Conservation (phyloP, 2,329 filamentous ascomycete species). For the Colletotrichum limetticola region DNA sequence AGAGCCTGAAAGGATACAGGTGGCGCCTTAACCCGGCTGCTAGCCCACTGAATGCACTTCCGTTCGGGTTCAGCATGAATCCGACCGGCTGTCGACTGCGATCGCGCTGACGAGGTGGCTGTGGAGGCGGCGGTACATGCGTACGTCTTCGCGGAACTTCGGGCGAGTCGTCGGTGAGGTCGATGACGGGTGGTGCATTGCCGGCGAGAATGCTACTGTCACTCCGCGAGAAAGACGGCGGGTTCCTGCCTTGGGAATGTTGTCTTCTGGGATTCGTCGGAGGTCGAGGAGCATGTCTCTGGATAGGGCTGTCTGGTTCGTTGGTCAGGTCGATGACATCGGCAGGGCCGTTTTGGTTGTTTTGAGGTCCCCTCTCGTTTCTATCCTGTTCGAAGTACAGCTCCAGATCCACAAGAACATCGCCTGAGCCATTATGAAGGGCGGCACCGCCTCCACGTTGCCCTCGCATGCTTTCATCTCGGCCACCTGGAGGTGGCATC, state of each 20-base stretch:
- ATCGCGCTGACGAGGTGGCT: constrained; percentile 36
- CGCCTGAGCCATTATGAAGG: constrained; percentile 11
- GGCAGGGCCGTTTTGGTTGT: constrained; percentile 23
- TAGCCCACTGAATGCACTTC: constrained; percentile 25
- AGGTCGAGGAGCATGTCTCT: constrained; percentile 28
- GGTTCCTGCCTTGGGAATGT: constrained; percentile 51
- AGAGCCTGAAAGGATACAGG: constrained; percentile 26
- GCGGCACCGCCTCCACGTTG: not conserved
- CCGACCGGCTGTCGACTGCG: not conserved
- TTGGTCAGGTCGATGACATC: constrained; percentile 61
- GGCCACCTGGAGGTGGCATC: not conserved
- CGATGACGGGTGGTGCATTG: constrained; percentile 54
- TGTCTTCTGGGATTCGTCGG: constrained; percentile 53
- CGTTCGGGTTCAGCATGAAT: constrained; percentile 8
- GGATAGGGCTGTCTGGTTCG: constrained; percentile 59
- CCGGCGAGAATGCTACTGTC: constrained; percentile 54
- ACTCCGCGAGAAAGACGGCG: constrained; percentile 55
- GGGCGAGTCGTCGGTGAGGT: constrained; percentile 61
- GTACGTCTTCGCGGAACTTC: constrained; percentile 37
- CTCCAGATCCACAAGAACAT: constrained; percentile 43
- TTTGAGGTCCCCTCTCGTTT: constrained; percentile 19
- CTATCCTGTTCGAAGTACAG: constrained; percentile 24
- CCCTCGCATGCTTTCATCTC: not conserved
- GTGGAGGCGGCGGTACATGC: constrained; percentile 7
- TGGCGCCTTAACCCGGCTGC: constrained; percentile 17